phyloP scores from a whole-genome alignment of 1,284 basidiomycete species.

The Papiliotrema nemorosa region DNA sequence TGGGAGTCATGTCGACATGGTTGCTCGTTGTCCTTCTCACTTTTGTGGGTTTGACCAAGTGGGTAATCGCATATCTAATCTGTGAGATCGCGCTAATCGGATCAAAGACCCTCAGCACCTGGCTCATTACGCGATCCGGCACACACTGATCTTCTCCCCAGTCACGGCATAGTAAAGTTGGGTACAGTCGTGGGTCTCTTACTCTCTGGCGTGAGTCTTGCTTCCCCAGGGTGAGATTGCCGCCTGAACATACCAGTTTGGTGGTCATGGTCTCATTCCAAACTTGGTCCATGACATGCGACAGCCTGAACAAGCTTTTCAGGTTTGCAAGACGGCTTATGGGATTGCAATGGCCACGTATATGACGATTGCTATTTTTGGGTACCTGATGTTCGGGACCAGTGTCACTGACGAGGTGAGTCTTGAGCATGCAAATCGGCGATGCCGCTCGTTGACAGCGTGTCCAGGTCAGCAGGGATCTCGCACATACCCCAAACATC shows the following conservation, averaged over 20 bases:
- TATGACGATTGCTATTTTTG: slow-evolving; percentile 70
- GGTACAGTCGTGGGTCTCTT: slow-evolving; percentile 80
- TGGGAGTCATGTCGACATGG: slow-evolving; percentile 75
- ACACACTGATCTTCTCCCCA: slow-evolving; percentile 63
- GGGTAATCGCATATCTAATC: background rate
- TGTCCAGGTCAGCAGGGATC: slow-evolving; percentile 71
- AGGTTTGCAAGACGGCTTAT: slow-evolving; percentile 51
- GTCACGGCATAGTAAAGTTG: slow-evolving; percentile 58
- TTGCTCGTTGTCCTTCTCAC: slow-evolving; percentile 74
- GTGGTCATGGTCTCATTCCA: slow-evolving; percentile 46
- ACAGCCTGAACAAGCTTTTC: slow-evolving; percentile 68
- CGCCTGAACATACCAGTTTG: slow-evolving; percentile 21
- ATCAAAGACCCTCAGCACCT: slow-evolving; percentile 56
- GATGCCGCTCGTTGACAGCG: slow-evolving; percentile 2
- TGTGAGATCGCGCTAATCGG: background rate
- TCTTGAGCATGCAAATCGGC: slow-evolving; percentile 3
- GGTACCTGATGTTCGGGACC: slow-evolving; percentile 91
- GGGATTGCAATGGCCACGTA: slow-evolving; percentile 74
- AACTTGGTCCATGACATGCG: slow-evolving; percentile 79
- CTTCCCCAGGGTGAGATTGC: background rate
- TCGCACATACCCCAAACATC: slow-evolving; percentile 72
- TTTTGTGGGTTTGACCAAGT: slow-evolving; percentile 61
- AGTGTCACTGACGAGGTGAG: slow-evolving; percentile 75
- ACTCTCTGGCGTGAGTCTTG: slow-evolving; percentile 64
- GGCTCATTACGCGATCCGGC: slow-evolving; percentile 78